Conservation (phyloP, 2,329 filamentous ascomycete species). For the Aspergillus novofumigatus region DNA sequence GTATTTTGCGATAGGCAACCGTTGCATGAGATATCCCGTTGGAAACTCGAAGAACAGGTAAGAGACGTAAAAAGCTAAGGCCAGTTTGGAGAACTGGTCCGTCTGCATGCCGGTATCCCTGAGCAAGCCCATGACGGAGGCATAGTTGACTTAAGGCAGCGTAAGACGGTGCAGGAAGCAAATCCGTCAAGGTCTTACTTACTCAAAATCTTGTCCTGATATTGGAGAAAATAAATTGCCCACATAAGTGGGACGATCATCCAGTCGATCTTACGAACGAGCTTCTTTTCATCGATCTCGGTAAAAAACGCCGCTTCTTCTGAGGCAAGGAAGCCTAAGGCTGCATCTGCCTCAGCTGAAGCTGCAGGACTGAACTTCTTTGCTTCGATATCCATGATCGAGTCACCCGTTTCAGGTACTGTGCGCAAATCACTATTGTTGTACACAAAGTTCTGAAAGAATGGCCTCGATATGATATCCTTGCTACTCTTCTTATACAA, state of each 20-base stretch:
- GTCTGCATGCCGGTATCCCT: slow-evolving; percentile 51
- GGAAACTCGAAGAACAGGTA: slow-evolving; percentile 55
- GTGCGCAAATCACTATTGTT: neutral
- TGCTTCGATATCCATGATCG: slow-evolving; percentile 11
- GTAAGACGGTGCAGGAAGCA: slow-evolving; percentile 44
- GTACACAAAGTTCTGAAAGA: neutral
- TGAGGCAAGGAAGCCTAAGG: slow-evolving; percentile 29
- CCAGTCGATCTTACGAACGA: slow-evolving; percentile 36
- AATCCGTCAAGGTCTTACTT: slow-evolving; percentile 35
- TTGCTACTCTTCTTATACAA: neutral
- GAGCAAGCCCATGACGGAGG: slow-evolving; percentile 59
- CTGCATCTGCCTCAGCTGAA: slow-evolving; percentile 31
- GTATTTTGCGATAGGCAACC: slow-evolving; percentile 52
- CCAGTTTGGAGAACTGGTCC: slow-evolving; percentile 58
- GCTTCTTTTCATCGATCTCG: slow-evolving; percentile 27
- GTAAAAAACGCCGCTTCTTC: slow-evolving; percentile 23
- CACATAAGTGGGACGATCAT: slow-evolving; percentile 51
- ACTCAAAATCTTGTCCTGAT: slow-evolving; percentile 54
- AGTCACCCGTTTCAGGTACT: neutral
- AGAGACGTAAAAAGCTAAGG: slow-evolving; percentile 58
- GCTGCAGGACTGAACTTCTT: slow-evolving; percentile 11
- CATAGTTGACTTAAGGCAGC: slow-evolving; percentile 45
- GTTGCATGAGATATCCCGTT: slow-evolving; percentile 54
- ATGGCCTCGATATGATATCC: neutral
- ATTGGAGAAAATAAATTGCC: slow-evolving; percentile 56